A percentile compares a stretch with the other conserved stretches of the same genome.
phyloP scores from a whole-genome alignment of 805 yeast species.

The Crinitomyces ghanaensis region DNA sequence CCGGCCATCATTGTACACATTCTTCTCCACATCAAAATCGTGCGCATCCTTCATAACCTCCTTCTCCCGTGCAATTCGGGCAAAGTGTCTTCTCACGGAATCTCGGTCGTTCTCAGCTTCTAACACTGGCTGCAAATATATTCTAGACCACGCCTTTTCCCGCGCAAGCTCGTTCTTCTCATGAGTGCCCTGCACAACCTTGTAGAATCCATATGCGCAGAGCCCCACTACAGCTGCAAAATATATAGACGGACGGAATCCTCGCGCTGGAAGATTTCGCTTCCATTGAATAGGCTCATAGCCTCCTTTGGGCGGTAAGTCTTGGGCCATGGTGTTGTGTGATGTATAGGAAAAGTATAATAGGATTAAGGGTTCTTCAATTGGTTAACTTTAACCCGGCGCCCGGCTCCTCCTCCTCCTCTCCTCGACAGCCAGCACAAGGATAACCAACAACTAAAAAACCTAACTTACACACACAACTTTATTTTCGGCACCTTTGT shows the following conservation, averaged over 20 bases:
- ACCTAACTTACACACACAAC: too few species aligned
- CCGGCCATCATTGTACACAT: constrained; percentile 35
- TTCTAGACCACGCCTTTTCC: constrained; percentile 69
- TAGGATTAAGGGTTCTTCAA: too few species aligned
- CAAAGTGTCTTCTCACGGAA: constrained; percentile 54
- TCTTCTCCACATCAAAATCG: constrained; percentile 47
- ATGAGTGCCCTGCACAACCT: constrained; percentile 51
- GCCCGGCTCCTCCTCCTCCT: too few species aligned
- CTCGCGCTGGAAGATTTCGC: constrained; percentile 74
- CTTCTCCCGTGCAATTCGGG: constrained; percentile 59
- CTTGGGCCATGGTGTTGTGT: constrained; percentile 42
- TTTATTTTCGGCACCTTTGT: too few species aligned
- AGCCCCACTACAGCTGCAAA: constrained; percentile 51
- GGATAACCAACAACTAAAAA: too few species aligned
- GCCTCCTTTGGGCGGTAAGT: constrained; percentile 79
- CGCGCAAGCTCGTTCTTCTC: constrained; percentile 63
- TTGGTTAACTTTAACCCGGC: too few species aligned
- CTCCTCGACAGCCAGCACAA: too few species aligned
- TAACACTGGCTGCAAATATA: constrained; percentile 58
- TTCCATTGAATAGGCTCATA: constrained; percentile 84
- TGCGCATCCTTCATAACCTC: constrained; percentile 51
- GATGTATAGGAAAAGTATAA: too few species aligned
- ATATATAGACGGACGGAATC: constrained; percentile 68
- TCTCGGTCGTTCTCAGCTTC: constrained; percentile 79
- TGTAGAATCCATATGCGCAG: constrained; percentile 64